Conservation (phyloP, 2,329 filamentous ascomycete species). For the Phaeosphaeria sp. region DNA sequence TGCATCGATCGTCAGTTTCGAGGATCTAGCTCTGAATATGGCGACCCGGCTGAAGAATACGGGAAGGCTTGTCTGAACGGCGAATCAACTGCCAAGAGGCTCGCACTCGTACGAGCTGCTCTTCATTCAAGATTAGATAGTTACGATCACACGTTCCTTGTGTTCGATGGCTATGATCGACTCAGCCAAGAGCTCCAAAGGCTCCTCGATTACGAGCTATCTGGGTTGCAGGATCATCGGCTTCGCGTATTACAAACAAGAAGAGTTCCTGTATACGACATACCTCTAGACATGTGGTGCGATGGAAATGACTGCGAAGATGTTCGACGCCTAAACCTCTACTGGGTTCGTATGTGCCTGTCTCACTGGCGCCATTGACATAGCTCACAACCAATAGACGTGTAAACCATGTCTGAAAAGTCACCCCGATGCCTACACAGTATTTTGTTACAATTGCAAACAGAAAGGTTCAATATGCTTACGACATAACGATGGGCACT, state of each 20-base stretch:
- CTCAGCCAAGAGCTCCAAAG: not conserved
- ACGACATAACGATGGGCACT: not conserved
- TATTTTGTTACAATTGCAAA: not conserved
- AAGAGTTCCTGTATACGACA: not conserved
- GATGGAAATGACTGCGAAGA: not conserved
- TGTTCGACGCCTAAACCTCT: not conserved
- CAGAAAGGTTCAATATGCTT: not conserved
- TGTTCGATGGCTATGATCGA: constrained; percentile 2
- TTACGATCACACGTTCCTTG: not conserved
- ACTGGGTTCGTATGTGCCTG: not conserved
- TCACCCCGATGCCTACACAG: not conserved
- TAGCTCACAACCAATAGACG: not conserved
- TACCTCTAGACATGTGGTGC: not conserved
- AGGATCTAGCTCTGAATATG: not conserved
- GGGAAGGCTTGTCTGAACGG: not conserved
- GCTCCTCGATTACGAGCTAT: not conserved
- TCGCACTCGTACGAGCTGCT: not conserved
- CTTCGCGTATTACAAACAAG: not conserved
- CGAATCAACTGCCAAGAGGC: not conserved
- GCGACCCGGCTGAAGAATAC: not conserved
- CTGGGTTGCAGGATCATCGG: not conserved
- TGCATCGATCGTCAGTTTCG: not conserved
- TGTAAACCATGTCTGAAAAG: not conserved
- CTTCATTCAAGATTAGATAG: not conserved
- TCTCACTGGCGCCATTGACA: not conserved